Conservation (phyloP, 805 yeast genomes). For the Metschnikowia bowlesiae region DNA sequence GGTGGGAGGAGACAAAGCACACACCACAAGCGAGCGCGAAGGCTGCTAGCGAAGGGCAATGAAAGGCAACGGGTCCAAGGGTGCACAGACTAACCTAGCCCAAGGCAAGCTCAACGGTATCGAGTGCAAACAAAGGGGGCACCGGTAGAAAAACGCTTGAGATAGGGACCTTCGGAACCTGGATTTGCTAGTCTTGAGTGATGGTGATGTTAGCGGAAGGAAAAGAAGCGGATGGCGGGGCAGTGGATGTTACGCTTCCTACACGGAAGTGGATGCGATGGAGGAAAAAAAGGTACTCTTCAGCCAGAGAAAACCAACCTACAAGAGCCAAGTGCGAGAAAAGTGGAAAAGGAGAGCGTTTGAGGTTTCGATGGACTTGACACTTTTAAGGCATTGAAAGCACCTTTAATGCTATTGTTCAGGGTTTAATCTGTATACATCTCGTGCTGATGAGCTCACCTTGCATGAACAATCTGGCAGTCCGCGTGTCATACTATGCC, state of each 20-base stretch:
- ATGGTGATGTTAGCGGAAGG: background rate
- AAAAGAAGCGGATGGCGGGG: background rate
- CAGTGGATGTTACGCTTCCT: background rate
- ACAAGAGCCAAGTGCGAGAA: background rate
- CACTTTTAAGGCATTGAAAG: background rate
- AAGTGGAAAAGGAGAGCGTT: background rate
- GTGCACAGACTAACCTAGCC: background rate
- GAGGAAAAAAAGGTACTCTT: background rate
- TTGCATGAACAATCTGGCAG: constrained; percentile 1
- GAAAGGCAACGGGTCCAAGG: background rate
- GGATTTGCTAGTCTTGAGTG: background rate
- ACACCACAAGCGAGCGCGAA: background rate
- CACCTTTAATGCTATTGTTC: background rate
- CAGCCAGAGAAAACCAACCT: background rate
- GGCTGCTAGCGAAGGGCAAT: background rate
- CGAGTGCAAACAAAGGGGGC: background rate
- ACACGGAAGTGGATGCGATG: constrained; percentile 1
- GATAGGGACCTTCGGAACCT: background rate
- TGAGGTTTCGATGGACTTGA: background rate
- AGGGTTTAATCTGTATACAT: background rate
- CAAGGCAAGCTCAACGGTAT: background rate
- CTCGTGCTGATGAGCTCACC: background rate
- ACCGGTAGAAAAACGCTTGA: background rate
- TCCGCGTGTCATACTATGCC: constrained; percentile 1
- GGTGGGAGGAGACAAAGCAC: background rate